Conservation (phyloP, 73 alveolate species). For the Stentor roeselii region DNA sequence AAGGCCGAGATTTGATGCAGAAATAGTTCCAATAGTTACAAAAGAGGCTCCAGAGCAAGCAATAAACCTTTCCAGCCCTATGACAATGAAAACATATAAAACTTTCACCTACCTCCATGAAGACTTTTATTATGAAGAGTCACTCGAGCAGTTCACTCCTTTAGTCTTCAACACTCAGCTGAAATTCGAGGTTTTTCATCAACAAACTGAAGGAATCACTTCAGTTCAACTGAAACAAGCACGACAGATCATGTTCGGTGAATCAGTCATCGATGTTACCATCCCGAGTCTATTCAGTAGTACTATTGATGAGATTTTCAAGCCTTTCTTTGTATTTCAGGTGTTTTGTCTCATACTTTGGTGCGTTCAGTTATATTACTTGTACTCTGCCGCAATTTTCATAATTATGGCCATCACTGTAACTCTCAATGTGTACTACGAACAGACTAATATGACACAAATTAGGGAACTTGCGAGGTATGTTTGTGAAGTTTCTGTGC, state of each 20-base stretch:
- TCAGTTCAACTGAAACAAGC: background rate
- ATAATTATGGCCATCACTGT: background rate
- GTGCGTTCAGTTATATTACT: slow-evolving; percentile 9
- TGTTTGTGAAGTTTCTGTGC: background rate
- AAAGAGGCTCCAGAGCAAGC: background rate
- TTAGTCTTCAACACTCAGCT: background rate
- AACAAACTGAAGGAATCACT: background rate
- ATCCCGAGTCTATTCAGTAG: background rate
- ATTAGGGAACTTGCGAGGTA: background rate
- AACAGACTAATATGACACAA: background rate
- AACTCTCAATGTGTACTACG: background rate
- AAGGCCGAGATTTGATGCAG: background rate
- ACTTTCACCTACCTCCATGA: background rate
- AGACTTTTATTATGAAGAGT: background rate
- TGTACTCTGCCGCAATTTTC: background rate
- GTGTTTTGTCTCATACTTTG: slow-evolving; percentile 21
- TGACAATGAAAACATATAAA: background rate
- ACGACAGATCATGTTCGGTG: slow-evolving; percentile 1
- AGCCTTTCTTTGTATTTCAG: slow-evolving; percentile 22
- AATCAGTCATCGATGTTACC: slow-evolving; percentile 1
- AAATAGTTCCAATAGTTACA: background rate
- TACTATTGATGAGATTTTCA: background rate
- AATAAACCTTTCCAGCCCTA: background rate
- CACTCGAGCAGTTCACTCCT: background rate
- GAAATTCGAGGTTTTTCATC: background rate